A percentile compares a stretch with the other conserved stretches of the same genome.
Evolutionary conservation across 345 rosid genomes (phyloP).

Genomic region (Geranium rotundifolium): DNA sequence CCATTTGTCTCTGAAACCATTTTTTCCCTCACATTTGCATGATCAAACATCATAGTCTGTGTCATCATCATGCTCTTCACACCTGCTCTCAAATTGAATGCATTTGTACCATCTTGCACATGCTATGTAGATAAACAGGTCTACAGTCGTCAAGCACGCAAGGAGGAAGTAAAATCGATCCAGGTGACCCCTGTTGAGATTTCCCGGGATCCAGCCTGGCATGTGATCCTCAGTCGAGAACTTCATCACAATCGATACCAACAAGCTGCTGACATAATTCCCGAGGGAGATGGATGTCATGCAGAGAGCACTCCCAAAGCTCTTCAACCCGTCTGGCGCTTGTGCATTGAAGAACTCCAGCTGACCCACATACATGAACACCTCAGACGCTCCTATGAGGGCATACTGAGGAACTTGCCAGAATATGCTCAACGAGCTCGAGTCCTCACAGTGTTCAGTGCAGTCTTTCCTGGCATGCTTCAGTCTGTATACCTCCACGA

Average conservation of each 20-base stretch:
- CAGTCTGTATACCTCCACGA: constrained; percentile 72
- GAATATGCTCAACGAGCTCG: constrained; percentile 95
- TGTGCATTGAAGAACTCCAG: constrained; percentile 96
- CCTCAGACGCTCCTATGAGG: constrained; percentile 94
- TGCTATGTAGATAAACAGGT: constrained; percentile 48
- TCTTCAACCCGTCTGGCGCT: constrained; percentile 87
- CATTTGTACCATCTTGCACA: constrained; percentile 87
- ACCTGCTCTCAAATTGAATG: constrained; percentile 57
- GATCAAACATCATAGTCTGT: constrained; percentile 38
- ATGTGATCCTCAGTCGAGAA: constrained; percentile 73
- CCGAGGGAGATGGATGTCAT: constrained; percentile 96
- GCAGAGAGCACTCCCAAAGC: constrained; percentile 91
- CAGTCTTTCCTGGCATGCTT: constrained; percentile 59
- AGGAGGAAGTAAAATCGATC: constrained; percentile 90
- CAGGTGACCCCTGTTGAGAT: constrained; percentile 90
- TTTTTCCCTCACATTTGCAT: background rate
- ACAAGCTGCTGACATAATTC: constrained; percentile 93
- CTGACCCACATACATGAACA: constrained; percentile 96
- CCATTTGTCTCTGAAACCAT: background rate
- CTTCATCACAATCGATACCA: constrained; percentile 88
- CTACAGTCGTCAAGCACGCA: constrained; percentile 57
- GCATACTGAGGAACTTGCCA: constrained; percentile 98
- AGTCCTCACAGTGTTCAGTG: constrained; percentile 49
- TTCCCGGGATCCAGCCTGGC: constrained; percentile 98
- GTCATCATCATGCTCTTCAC: constrained; percentile 20